A percentile compares a stretch with the other conserved stretches of the same genome.
Evolutionary conservation across 345 rosid species (phyloP).

Genomic region (Eucalyptus virginea): DNA sequence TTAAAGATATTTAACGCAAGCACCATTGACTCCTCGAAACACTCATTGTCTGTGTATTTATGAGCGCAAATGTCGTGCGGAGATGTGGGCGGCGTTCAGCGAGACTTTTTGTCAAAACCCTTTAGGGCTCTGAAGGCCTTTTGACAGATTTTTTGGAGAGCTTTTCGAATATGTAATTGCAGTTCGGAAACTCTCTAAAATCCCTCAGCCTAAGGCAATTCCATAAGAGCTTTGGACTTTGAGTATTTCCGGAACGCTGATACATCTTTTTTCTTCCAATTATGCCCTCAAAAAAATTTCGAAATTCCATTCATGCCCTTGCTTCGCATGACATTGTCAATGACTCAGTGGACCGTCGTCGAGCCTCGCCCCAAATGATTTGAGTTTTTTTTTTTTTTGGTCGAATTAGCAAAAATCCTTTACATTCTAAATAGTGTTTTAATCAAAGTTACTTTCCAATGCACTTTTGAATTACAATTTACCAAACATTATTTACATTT

Average conservation of each 20-base stretch:
- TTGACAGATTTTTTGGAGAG: not conserved
- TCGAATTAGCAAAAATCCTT: too few relatives aligned
- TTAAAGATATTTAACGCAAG: not conserved
- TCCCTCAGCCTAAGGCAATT: not conserved
- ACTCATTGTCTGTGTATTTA: not conserved
- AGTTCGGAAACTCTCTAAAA: not conserved
- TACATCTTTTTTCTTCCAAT: too few relatives aligned
- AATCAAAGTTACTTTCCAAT: not conserved
- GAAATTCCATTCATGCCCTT: not conserved
- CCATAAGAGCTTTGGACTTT: too few relatives aligned
- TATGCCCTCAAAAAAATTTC: too few relatives aligned
- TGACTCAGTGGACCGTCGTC: fast-evolving
- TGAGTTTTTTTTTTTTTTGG: too few relatives aligned
- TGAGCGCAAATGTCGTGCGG: not conserved
- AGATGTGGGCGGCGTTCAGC: not conserved
- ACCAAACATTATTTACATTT: too few relatives aligned
- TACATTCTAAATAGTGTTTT: not conserved
- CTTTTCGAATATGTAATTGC: too few relatives aligned
- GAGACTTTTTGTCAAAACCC: not conserved
- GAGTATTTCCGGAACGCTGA: not conserved
- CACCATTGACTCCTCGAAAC: not conserved
- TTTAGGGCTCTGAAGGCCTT: not conserved
- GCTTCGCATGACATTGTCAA: fast-evolving
- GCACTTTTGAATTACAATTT: not conserved
- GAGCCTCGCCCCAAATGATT: not conserved